Conservation (phyloP, 2,329 filamentous ascomycete species). For the Blumeria graminis region DNA sequence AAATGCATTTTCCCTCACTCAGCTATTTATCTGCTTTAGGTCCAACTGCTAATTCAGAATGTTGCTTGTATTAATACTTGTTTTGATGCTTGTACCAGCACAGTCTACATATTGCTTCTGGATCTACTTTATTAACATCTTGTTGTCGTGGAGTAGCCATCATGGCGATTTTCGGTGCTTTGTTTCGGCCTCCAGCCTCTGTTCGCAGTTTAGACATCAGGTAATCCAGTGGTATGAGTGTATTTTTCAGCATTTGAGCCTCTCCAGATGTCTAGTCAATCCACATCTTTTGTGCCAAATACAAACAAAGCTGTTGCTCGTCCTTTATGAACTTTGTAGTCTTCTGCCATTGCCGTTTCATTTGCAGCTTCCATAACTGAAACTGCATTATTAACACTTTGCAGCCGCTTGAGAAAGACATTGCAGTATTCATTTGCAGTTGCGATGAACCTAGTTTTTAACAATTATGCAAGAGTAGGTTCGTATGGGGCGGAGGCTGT, state of each 20-base stretch:
- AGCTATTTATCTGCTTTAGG: no score
- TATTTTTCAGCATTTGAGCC: not conserved
- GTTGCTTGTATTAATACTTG: not conserved
- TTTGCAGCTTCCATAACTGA: no score
- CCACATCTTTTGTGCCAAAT: not conserved
- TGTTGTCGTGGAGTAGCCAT: not conserved
- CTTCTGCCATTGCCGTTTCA: no score
- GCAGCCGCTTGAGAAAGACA: not conserved
- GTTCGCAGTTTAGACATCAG: not conserved
- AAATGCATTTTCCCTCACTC: no score
- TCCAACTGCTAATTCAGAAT: not conserved
- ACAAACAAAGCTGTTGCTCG: not conserved
- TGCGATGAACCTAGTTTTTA: not conserved
- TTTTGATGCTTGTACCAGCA: not conserved
- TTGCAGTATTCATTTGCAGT: not conserved
- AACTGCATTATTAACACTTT: no score
- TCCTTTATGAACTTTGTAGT: no score
- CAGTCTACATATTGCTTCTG: no score
- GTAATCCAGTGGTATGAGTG: not conserved
- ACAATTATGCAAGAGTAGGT: not conserved
- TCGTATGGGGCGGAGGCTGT: not conserved
- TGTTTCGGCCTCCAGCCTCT: not conserved
- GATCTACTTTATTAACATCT: not conserved
- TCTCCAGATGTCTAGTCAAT: not conserved
- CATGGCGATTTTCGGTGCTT: not conserved